Percentiles rank a stretch among this genome's conserved stretches.
These are phyloP conservation scores for Heritiera fomes DNA, from an alignment of 345 rosid species.

Conservation along the genomic window DNA sequence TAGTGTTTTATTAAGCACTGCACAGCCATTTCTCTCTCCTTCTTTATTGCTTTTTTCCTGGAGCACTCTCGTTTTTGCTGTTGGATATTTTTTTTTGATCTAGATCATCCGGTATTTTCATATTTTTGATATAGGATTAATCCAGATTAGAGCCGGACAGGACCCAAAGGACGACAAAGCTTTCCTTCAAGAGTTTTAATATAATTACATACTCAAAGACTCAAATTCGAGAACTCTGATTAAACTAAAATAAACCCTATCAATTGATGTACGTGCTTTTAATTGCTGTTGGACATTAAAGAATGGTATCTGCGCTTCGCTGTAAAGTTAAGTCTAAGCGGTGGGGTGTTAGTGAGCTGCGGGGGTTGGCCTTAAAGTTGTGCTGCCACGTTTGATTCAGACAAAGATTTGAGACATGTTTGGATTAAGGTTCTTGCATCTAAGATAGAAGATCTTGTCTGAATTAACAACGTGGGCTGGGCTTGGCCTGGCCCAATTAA, in stretches of 20 bases:
- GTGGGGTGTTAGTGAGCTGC: neutral
- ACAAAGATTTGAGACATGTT: neutral
- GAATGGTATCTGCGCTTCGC: neutral
- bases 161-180: no score
- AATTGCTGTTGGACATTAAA: constrained; percentile 25
- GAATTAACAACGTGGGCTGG: neutral
- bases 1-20: constrained; percentile 24
- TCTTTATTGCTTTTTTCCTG: constrained; percentile 15
- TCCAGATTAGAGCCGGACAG: no score
- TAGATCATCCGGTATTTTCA: no score
- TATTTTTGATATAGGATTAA: no score
- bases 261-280: no score
- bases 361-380: constrained; percentile 19
- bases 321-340: neutral
- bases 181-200: no score
- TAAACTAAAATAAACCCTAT: no score
- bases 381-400: constrained; percentile 15
- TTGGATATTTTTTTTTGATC: no score
- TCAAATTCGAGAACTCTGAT: no score
- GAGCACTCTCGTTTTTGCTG: constrained; percentile 44
- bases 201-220: no score
- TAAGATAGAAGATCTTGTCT: neutral
- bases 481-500: neutral
- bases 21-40: constrained; percentile 20
- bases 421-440: neutral